A percentile compares a stretch with the other conserved stretches of the same genome.
Evolutionary conservation across 2,329 filamentous ascomycete genomes (phyloP).

Genomic region (Aspergillus pseudoviridinutans): DNA sequence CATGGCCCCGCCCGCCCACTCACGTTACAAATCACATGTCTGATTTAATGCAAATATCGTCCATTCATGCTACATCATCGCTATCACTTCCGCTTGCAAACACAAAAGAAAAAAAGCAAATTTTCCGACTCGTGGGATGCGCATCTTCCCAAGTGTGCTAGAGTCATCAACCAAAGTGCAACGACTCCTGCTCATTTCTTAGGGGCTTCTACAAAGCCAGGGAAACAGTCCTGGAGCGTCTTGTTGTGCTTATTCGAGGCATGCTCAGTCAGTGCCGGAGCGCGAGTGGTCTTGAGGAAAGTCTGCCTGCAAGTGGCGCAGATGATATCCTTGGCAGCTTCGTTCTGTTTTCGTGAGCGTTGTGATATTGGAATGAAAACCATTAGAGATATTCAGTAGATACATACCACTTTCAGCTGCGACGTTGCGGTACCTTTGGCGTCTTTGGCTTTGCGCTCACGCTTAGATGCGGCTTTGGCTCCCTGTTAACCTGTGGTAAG

Average conservation of each 20-base stretch:
- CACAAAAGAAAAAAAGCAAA: neutral
- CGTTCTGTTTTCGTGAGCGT: conserved; percentile 51
- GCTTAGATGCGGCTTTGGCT: conserved; percentile 67
- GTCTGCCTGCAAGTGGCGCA: conserved; percentile 73
- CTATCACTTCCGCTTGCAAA: neutral
- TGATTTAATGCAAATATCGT: neutral
- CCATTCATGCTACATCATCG: neutral
- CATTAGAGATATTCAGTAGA: neutral
- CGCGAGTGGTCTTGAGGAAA: conserved; percentile 73
- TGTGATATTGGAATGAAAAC: neutral
- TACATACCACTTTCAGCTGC: conserved; percentile 63
- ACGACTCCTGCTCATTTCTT: conserved; percentile 4
- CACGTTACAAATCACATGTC: neutral
- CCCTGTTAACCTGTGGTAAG: conserved; percentile 33
- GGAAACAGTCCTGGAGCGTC: conserved; percentile 68
- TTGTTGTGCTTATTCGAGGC: conserved; percentile 75
- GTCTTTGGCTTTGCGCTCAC: conserved; percentile 66
- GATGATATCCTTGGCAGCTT: conserved; percentile 70
- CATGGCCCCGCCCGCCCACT: too few relatives aligned
- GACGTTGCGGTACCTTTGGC: conserved; percentile 54
- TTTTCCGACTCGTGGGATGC: neutral
- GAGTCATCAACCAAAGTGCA: neutral
- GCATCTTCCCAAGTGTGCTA: neutral
- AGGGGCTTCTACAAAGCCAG: conserved; percentile 24
- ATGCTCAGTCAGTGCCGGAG: conserved; percentile 67